Base-by-base conservation (phyloP, 2,329 filamentous ascomycete genomes). In the Cercospora citrullina region DNA sequence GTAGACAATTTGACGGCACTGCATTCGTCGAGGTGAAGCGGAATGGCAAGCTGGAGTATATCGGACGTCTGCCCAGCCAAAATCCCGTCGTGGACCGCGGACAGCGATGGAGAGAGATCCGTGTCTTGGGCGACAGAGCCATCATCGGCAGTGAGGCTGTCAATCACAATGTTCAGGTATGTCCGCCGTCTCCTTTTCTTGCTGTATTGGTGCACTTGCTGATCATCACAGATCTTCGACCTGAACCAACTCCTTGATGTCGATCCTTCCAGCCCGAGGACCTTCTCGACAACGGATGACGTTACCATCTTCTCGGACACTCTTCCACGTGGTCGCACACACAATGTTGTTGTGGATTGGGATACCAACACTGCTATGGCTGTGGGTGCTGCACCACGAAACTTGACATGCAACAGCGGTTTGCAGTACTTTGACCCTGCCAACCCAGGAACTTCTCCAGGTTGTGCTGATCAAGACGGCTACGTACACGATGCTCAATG, bases 401-500 rank as follows among this genome's bases (percentile, higher is more conserved):
- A 82, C 18, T 76, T 77, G 70, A 74, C 77, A 26, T 86, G 84
- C 78, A 74, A 74, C 12, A 81, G 81, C 21, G 84, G 84, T 16
- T 76, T 86, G 45, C 84, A 84, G 76, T 85, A 85, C 77, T 81
- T 86, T 69, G 83, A 86, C 86, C 39, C 79, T 77, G 18, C 60
- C 16, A 62, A 62, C 12, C 60, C 60, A 1, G 60, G 23, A 1
- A 45, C 12, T 3, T 28, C 60, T n/a, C 60, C 36, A 5, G 60
- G 60, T 3, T 63, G 61, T 5, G 45, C 51, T 23, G 28, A 28
- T 36, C 39, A 63, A 45, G 85, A 86, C 73, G 84, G 84, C 60
- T 87, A 87, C 74, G 84, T 86, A 16, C 85, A 87, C 75, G 85
- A 87, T 70, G 85, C 85, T 6, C 84, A 68, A 76, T 87, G 85